These are phyloP conservation scores for Xerocomellus chrysenteron DNA, from an alignment of 768 basidiomycete genomes.

Conservation along the genomic window DNA sequence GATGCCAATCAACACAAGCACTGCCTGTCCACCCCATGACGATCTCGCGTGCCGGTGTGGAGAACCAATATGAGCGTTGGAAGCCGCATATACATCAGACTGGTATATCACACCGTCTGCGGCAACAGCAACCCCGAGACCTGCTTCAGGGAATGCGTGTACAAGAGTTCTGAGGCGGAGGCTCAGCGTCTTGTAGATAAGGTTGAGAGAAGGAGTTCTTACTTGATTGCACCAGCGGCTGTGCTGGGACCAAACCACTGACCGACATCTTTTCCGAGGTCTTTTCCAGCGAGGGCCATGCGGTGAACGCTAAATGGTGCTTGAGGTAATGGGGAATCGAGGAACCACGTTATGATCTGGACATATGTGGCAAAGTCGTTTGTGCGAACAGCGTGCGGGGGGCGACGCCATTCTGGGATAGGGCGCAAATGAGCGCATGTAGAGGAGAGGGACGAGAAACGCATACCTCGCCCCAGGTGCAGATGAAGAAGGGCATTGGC, in stretches of 20 bases:
- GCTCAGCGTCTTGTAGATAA: conserved; percentile 3
- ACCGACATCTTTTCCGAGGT: conserved; percentile 92
- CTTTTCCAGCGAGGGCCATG: conserved; percentile 93
- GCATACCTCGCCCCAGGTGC: conserved; percentile 71
- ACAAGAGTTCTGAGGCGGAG: conserved; percentile 61
- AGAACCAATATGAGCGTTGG: conserved; percentile 36
- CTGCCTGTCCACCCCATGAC: conserved; percentile 80
- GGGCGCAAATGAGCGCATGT: conserved; percentile 6
- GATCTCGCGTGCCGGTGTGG: conserved; percentile 32
- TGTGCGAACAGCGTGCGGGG: conserved; percentile 56
- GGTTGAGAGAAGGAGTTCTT: conserved; percentile 19
- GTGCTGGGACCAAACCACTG: conserved; percentile 99
- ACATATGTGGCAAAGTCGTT: conserved; percentile 84
- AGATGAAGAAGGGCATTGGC: conserved; percentile 77
- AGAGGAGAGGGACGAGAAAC: not conserved
- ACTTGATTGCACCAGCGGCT: conserved; percentile 97
- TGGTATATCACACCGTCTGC: conserved; percentile 82
- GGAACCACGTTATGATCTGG: conserved; percentile 90
- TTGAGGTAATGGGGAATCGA: conserved; percentile 81
- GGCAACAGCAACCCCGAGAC: conserved; percentile 79
- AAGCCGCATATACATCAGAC: conserved; percentile 83
- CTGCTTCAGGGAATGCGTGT: conserved; percentile 74
- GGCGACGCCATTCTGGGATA: conserved; percentile 77
- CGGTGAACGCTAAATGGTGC: conserved; percentile 94
- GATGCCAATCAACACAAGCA: conserved; percentile 83